These are phyloP conservation scores for Phanerochaete sordida DNA, from an alignment of 768 basidiomycete species.

Conservation along the genomic window DNA sequence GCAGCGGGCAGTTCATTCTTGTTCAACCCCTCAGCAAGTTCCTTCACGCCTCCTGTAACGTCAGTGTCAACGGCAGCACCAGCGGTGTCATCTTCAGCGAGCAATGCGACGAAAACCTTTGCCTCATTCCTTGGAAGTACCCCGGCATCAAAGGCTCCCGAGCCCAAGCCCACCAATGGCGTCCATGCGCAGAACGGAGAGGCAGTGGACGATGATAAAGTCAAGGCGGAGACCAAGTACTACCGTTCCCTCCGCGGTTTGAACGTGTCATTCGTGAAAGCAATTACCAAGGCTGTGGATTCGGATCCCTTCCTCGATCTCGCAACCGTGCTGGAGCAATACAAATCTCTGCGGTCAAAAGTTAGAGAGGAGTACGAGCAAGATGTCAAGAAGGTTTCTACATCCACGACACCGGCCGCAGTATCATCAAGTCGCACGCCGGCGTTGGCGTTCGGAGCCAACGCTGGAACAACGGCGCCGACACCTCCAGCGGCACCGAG, in stretches of 20 bases:
- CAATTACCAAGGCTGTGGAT: slow-evolving; percentile 55
- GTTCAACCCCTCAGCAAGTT: slow-evolving; percentile 24
- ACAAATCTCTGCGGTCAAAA: slow-evolving; percentile 50
- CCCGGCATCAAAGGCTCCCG: slow-evolving; percentile 10
- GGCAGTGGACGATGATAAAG: slow-evolving; percentile 23
- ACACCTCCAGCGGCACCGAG: not conserved
- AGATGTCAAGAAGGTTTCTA: slow-evolving; percentile 5
- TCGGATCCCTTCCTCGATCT: slow-evolving; percentile 71
- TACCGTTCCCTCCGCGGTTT: slow-evolving; percentile 72
- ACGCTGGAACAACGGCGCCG: not conserved
- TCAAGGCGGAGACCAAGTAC: slow-evolving; percentile 44
- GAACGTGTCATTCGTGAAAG: slow-evolving; percentile 62
- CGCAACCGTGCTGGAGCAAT: slow-evolving; percentile 50
- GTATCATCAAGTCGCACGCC: not conserved
- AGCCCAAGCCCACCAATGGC: slow-evolving; percentile 4
- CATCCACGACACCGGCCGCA: not conserved
- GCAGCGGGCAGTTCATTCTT: slow-evolving; percentile 33
- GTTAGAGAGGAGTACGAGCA: slow-evolving; percentile 56
- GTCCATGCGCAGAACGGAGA: slow-evolving; percentile 1
- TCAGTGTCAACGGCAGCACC: slow-evolving; percentile 11
- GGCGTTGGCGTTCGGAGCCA: not conserved
- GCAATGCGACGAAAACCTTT: slow-evolving; percentile 48
- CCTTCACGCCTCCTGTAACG: not conserved
- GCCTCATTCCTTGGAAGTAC: slow-evolving; percentile 32
- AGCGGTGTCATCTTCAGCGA: slow-evolving; percentile 26